Conservation (phyloP, 306 rosid genomes). For the Abrus precatorius region DNA sequence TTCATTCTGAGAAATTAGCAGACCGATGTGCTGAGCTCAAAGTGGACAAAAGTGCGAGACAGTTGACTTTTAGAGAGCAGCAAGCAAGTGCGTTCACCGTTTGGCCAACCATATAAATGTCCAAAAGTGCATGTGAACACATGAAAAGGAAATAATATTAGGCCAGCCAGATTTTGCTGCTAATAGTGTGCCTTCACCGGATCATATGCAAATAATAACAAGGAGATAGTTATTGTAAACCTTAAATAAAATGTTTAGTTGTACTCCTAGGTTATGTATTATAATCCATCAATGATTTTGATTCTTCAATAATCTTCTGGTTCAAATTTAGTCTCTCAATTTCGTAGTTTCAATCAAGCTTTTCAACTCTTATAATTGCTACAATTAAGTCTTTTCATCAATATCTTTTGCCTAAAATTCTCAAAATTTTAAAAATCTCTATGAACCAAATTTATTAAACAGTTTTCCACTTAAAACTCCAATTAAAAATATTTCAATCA, state of each 20-base stretch:
- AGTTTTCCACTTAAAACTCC: too few relatives aligned
- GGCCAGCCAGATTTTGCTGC: background rate
- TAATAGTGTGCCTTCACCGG: too few relatives aligned
- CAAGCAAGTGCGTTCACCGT: background rate
- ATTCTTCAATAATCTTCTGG: background rate
- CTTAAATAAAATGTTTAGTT: background rate
- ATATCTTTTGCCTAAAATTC: too few relatives aligned
- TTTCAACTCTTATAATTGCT: too few relatives aligned
- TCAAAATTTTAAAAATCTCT: too few relatives aligned
- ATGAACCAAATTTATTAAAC: too few relatives aligned
- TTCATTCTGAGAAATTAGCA: background rate
- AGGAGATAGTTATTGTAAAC: background rate
- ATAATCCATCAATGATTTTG: background rate
- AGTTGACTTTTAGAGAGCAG: background rate
- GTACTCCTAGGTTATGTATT: background rate
- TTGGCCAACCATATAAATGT: slow-evolving; percentile 5
- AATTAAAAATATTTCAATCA: too few relatives aligned
- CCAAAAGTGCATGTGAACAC: slow-evolving; percentile 10
- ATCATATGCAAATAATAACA: background rate
- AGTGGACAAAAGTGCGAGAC: background rate
- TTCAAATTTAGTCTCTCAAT: too few relatives aligned
- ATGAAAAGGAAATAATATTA: background rate
- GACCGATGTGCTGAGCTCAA: slow-evolving; percentile 11
- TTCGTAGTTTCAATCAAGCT: too few relatives aligned
- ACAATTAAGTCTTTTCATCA: too few relatives aligned